Evolutionary conservation across 2,329 filamentous ascomycete species (phyloP).

Genomic region (Fusarium floridanum): DNA sequence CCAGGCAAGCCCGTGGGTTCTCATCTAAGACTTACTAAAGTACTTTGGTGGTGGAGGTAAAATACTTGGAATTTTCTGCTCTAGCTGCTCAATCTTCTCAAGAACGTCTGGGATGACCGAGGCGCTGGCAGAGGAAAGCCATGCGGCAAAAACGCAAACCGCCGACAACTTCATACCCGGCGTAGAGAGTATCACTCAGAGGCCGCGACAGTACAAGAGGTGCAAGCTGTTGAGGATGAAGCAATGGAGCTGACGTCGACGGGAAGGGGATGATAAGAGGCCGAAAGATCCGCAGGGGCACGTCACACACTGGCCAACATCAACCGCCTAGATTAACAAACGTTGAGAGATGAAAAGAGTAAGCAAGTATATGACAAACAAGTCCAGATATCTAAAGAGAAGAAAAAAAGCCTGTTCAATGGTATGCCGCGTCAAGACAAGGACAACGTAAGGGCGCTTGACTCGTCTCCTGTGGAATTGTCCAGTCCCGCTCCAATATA

Average conservation of each 20-base stretch:
- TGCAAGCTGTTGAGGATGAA: background rate
- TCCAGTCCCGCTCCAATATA: conserved; percentile 3
- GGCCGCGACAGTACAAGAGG: background rate
- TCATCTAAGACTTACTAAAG: conserved; percentile 26
- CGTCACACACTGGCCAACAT: background rate
- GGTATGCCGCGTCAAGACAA: background rate
- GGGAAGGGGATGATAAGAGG: background rate
- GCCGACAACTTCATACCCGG: conserved; percentile 16
- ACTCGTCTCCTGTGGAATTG: background rate
- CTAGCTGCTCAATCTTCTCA: conserved; percentile 21
- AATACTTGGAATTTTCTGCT: conserved; percentile 13
- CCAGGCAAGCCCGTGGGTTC: background rate
- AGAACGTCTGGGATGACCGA: conserved; percentile 17
- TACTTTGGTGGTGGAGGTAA: conserved; percentile 28
- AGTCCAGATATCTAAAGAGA: background rate
- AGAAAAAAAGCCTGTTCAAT: background rate
- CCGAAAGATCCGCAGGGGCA: conserved; percentile 2
- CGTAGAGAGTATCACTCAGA: background rate
- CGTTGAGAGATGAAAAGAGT: background rate
- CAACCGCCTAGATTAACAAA: background rate
- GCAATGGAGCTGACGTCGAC: background rate
- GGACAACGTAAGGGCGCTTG: background rate
- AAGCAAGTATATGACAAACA: background rate
- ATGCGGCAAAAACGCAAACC: conserved; percentile 6
- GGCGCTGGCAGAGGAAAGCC: conserved; percentile 22